phyloP scores from a whole-genome alignment of 2,329 filamentous ascomycete species.

The Cladosporium colombiae region DNA sequence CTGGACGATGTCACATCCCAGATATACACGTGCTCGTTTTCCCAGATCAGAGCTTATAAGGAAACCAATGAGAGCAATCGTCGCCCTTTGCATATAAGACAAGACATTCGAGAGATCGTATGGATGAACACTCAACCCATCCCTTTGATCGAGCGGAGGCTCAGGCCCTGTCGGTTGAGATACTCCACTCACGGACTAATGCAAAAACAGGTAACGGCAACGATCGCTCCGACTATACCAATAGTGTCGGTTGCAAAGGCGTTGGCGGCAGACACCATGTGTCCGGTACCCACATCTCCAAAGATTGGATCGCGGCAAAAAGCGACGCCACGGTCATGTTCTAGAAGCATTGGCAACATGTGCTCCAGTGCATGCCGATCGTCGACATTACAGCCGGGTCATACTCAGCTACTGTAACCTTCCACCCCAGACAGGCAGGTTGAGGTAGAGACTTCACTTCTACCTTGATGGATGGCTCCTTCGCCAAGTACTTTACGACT shows the following conservation, averaged over 20 bases:
- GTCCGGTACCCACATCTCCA: not conserved
- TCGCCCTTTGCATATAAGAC: not conserved
- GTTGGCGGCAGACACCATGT: not conserved
- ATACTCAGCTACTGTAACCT: not conserved
- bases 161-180: not conserved
- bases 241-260: not conserved
- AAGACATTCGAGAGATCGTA: not conserved
- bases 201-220: not conserved
- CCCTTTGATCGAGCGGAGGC: not conserved
- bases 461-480: slow-evolving; percentile 18
- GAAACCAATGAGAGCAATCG: not conserved
- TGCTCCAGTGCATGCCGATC: not conserved
- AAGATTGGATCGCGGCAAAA: not conserved
- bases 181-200: not conserved
- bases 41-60: not conserved
- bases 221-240: not conserved
- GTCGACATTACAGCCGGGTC: not conserved
- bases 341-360: not conserved
- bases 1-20: not conserved
- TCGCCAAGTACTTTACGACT: slow-evolving; percentile 15
- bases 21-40: not conserved
- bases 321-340: not conserved
- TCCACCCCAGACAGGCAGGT: not conserved
- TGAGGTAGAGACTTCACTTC: slow-evolving; percentile 12
- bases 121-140: not conserved